A percentile compares a stretch with the other conserved stretches of the same genome.
Evolutionary conservation across 352 stramenopile genomes (phyloP).

Genomic region (Sclerospora graminicola): DNA sequence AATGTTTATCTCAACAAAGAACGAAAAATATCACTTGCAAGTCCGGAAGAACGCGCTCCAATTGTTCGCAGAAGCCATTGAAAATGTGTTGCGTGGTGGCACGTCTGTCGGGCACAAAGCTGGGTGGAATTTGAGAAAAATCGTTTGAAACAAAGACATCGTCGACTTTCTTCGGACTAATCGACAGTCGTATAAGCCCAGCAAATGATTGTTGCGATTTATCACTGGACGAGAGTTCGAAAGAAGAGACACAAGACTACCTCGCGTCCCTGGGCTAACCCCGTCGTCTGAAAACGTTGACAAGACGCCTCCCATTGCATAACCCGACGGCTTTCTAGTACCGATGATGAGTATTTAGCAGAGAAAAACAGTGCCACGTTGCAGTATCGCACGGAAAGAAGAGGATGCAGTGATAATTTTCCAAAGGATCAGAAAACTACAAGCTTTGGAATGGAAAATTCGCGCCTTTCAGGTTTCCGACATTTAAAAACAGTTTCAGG

Average conservation of each 20-base stretch:
- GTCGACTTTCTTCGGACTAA: conserved; percentile 49
- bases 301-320: conserved; percentile 3
- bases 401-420: conserved; percentile 3
- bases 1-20: conserved; percentile 66
- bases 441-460: conserved; percentile 35
- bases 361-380: conserved; percentile 10
- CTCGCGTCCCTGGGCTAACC: conserved; percentile 9
- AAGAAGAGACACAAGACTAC: conserved; percentile 47
- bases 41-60: conserved; percentile 71
- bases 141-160: conserved; percentile 48
- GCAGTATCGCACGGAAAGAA: conserved; percentile 8
- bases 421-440: conserved; percentile 29
- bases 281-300: conserved; percentile 11
- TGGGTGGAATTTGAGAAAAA: conserved; percentile 34
- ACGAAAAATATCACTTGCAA: conserved; percentile 78
- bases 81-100: conserved; percentile 42
- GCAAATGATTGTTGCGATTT: conserved; percentile 32
- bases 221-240: conserved; percentile 37
- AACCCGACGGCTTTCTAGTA: conserved; percentile 3
- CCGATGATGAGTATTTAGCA: conserved; percentile 1
- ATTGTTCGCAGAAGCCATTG: conserved; percentile 55
- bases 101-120: conserved; percentile 25
- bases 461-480: conserved; percentile 52
- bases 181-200: conserved; percentile 33
- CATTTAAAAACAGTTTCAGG: conserved; percentile 81